Evolutionary conservation across 306 rosid species (phyloP), one percentile per base, ranked within the genome.

Genomic region (Glycine latifolia): DNA sequence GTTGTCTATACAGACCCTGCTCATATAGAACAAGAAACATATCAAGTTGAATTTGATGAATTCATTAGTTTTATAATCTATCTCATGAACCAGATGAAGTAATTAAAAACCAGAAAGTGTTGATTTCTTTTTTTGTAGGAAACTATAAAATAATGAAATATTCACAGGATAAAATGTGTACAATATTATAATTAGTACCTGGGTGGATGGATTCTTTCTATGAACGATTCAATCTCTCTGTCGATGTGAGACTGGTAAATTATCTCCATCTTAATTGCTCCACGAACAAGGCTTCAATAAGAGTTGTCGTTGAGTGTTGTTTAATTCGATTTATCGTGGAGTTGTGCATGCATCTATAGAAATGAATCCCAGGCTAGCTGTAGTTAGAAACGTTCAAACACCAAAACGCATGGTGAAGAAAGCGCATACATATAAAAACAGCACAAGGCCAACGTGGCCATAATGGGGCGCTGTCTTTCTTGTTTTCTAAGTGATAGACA

Each of bases 151-250:
- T 12, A 0, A 53, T 14, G 65, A 33, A 26, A 14, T 33, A 9
- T 49, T 49, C 44, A 63, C 3, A 66, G 10, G 0, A 15, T 8
- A 48, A 16, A 17, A 52, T 46, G 56, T 26, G 56, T 26, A 26
- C 31, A 26, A n/a, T 35, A 14, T 52, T 0, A 50, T n/a, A 16
- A 6, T 86, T 48, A 49, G 56, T 72, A 92, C 92, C 94, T 85
- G 4, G 97, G 97, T 35, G 94, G 93, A 55, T 90, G 80, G 67
- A 92, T 87, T 88, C 92, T 89, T 82, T 92, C 92, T n/a, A 85
- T 86, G 75, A 89, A 85, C 58, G 77, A 88, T 70, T 92, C 91
- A 47, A 86, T 83, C 69, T 92, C 90, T 4, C 85, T 87, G 74
- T 88, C 86, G 52, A 90, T 81, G 26, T 69, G 87, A 20, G 90